Conservation (phyloP, 805 yeast genomes). For the Nakazawaea ishiwadae region DNA sequence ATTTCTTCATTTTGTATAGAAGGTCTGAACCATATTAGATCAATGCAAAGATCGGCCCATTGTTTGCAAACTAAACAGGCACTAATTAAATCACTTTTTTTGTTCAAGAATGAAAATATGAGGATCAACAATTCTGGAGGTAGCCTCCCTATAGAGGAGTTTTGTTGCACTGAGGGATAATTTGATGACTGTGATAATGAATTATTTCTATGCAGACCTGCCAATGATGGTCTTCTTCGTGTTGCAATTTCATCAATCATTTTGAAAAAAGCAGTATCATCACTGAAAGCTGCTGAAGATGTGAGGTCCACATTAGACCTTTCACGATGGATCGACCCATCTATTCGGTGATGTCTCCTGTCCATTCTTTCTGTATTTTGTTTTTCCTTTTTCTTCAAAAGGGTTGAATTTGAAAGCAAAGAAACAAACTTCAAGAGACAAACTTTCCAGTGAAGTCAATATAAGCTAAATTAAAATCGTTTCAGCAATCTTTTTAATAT, state of each 20-base stretch:
- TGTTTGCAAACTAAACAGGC: constrained; percentile 70
- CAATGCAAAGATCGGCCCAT: constrained; percentile 77
- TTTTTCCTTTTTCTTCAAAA: neutral
- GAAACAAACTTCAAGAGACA: too few species aligned
- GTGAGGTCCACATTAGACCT: constrained; percentile 4
- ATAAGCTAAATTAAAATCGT: too few species aligned
- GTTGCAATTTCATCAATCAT: constrained; percentile 12
- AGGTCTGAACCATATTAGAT: constrained; percentile 86
- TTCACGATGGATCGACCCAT: neutral
- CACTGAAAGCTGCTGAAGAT: constrained; percentile 4
- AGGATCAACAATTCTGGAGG: constrained; percentile 62
- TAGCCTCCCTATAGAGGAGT: constrained; percentile 38
- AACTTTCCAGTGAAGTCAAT: too few species aligned
- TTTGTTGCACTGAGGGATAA: constrained; percentile 6
- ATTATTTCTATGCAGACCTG: constrained; percentile 6
- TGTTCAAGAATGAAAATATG: constrained; percentile 59
- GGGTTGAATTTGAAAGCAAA: too few species aligned
- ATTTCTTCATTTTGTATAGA: constrained; percentile 48
- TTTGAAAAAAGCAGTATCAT: constrained; percentile 10
- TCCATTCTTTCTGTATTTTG: neutral
- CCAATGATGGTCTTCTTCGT: constrained; percentile 7
- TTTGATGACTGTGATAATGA: constrained; percentile 6
- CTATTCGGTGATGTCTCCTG: neutral
- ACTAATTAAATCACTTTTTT: constrained; percentile 54
- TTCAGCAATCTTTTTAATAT: too few species aligned